Conservation (phyloP, 1,139 yeast genomes). For the Yamadazyma dendronema region DNA sequence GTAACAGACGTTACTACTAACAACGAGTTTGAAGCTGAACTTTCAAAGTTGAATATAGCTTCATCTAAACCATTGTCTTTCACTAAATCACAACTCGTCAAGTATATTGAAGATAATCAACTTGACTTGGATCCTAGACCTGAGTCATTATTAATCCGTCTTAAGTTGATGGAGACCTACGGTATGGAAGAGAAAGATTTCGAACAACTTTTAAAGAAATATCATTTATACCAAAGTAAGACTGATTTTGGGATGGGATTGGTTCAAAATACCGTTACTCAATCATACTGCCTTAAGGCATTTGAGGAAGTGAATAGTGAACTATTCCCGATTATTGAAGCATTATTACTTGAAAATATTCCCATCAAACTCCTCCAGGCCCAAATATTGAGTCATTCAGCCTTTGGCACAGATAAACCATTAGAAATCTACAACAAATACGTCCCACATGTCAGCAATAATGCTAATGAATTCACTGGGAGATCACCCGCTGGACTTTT, state of each 20-base stretch:
- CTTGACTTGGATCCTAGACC: constrained; percentile 27
- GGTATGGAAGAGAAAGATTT: constrained; percentile 37
- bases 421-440: constrained; percentile 53
- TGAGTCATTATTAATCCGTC: constrained; percentile 26
- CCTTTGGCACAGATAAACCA: constrained; percentile 43
- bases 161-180: constrained; percentile 30
- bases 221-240: constrained; percentile 37
- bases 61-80: constrained; percentile 1
- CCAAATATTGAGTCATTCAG: constrained; percentile 47
- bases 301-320: constrained; percentile 32
- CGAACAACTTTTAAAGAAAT: constrained; percentile 28
- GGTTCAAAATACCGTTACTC: constrained; percentile 27
- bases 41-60: constrained; percentile 1
- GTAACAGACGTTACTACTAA: constrained; percentile 1
- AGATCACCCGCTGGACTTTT: constrained; percentile 47
- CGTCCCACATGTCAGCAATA: constrained; percentile 36
- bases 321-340: constrained; percentile 43
- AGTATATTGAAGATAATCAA: constrained; percentile 20
- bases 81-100: constrained; percentile 6
- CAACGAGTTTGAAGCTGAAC: background rate
- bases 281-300: constrained; percentile 41
- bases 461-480: constrained; percentile 30
- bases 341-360: constrained; percentile 34
- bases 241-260: constrained; percentile 35
- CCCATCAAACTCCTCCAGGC: constrained; percentile 42